phyloP scores from a whole-genome alignment of 352 stramenopile species.

The Phytophthora gonapodyides region DNA sequence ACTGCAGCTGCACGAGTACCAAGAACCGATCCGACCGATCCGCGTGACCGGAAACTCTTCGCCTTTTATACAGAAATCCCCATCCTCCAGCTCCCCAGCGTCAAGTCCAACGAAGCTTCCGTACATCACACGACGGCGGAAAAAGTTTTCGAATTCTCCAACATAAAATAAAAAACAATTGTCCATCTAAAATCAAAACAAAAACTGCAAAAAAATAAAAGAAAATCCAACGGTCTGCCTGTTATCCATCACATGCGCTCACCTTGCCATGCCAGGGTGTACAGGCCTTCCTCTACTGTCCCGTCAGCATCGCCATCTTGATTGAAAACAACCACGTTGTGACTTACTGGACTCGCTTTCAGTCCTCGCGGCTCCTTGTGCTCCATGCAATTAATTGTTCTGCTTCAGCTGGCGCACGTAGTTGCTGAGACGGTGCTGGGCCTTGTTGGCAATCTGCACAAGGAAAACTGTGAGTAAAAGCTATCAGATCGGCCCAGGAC shows the following conservation, averaged over 20 bases:
- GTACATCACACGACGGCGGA: slow-evolving; percentile 49
- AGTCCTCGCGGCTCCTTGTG: slow-evolving; percentile 6
- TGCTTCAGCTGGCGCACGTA: slow-evolving; percentile 89
- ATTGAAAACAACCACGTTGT: not conserved
- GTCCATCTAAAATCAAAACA: slow-evolving; percentile 7
- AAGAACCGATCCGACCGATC: slow-evolving; percentile 19
- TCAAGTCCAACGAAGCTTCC: slow-evolving; percentile 41
- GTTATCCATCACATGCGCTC: slow-evolving; percentile 36
- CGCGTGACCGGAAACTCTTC: slow-evolving; percentile 14
- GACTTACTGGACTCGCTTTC: not conserved
- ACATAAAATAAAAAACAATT: slow-evolving; percentile 14
- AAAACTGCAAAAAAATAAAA: slow-evolving; percentile 11
- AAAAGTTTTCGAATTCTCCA: slow-evolving; percentile 11
- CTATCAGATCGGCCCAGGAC: too few relatives aligned
- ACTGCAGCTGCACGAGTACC: slow-evolving; percentile 13
- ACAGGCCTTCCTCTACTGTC: slow-evolving; percentile 32
- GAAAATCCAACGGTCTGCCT: slow-evolving; percentile 36
- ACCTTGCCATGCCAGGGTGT: slow-evolving; percentile 10
- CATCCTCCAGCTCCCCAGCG: not conserved
- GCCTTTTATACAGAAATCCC: slow-evolving; percentile 2
- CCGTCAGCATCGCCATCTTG: slow-evolving; percentile 5
- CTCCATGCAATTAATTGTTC: slow-evolving; percentile 51
- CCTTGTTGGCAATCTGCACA: slow-evolving; percentile 84
- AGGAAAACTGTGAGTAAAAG: not conserved
- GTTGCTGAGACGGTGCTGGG: slow-evolving; percentile 88